These are phyloP conservation scores for Artomyces pyxidatus DNA, from an alignment of 768 basidiomycete species.

Conservation along the genomic window DNA sequence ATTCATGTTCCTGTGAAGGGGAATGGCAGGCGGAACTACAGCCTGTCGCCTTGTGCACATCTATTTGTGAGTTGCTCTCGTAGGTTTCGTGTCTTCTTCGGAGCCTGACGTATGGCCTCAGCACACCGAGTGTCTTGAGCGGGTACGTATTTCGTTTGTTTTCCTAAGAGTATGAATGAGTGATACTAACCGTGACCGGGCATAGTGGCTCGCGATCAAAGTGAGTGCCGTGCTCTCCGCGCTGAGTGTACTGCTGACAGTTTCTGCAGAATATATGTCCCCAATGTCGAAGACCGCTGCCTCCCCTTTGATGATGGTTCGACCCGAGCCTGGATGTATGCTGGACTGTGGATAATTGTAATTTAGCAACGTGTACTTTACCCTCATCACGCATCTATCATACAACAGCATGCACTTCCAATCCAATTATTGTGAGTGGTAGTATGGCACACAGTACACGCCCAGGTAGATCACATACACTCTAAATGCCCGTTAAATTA, in stretches of 20 bases:
- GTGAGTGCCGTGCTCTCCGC: slow-evolving; percentile 24
- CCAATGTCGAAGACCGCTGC: slow-evolving; percentile 79
- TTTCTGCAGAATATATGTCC: slow-evolving; percentile 74
- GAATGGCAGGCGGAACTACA: slow-evolving; percentile 54
- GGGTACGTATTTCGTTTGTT: slow-evolving; percentile 33
- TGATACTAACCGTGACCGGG: slow-evolving; percentile 15
- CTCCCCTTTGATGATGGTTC: slow-evolving; percentile 66
- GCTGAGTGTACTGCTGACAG: not conserved
- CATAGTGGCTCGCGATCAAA: slow-evolving; percentile 71
- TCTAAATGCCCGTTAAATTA: not conserved
- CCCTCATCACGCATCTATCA: too few relatives aligned
- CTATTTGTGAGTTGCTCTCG: slow-evolving; percentile 56
- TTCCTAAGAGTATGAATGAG: not conserved
- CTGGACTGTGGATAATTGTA: too few relatives aligned
- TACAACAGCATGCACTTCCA: too few relatives aligned
- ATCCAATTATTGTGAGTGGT: not conserved
- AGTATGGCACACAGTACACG: not conserved
- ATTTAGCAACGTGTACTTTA: too few relatives aligned
- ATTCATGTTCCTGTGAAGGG: not conserved
- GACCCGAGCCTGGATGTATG: too few relatives aligned
- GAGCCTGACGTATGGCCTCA: slow-evolving; percentile 20
- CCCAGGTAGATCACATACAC: not conserved
- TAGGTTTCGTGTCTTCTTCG: not conserved
- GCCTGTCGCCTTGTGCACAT: slow-evolving; percentile 85
- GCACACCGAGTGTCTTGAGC: slow-evolving; percentile 86